Evolutionary conservation across 495 filamentous ascomycete species (phyloP).

Genomic region (Talaromyces borbonicus): DNA sequence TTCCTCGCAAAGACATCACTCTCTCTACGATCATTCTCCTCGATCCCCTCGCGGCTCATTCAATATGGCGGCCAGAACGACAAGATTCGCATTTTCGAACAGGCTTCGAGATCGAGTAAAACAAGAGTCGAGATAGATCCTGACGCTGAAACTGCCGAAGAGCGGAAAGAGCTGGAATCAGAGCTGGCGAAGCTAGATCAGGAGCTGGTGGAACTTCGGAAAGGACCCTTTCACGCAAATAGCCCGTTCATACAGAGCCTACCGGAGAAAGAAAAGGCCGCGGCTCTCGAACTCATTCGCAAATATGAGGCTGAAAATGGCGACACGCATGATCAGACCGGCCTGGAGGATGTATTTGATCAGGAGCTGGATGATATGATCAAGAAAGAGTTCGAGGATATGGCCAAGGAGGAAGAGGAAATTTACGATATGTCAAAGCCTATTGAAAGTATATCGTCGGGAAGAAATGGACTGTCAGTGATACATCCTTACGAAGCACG

Average conservation of each 20-base stretch:
- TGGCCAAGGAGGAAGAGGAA: constrained; percentile 32
- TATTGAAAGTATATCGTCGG: background rate
- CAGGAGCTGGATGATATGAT: constrained; percentile 36
- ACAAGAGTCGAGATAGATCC: constrained; percentile 32
- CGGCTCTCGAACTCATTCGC: constrained; percentile 32
- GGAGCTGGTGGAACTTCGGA: constrained; percentile 39
- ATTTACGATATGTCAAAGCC: constrained; percentile 21
- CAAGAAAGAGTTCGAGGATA: constrained; percentile 31
- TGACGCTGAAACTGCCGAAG: constrained; percentile 41
- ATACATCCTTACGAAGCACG: constrained; percentile 23
- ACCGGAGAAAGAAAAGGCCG: constrained; percentile 29
- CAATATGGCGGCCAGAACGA: constrained; percentile 33
- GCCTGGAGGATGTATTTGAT: constrained; percentile 33
- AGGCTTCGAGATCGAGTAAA: constrained; percentile 25
- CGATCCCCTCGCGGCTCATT: constrained; percentile 23
- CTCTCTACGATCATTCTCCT: constrained; percentile 24
- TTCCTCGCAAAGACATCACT: constrained; percentile 2
- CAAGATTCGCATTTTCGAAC: constrained; percentile 37
- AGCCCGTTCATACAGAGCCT: constrained; percentile 32
- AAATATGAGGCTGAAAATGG: constrained; percentile 20
- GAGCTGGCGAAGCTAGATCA: constrained; percentile 41
- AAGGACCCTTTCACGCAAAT: constrained; percentile 33
- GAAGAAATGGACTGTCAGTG: constrained; percentile 6
- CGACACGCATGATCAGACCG: background rate
- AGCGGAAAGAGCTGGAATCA: constrained; percentile 33